Conservation (phyloP, 441 rosid genomes). For the Cnidoscolus chayamansa region DNA sequence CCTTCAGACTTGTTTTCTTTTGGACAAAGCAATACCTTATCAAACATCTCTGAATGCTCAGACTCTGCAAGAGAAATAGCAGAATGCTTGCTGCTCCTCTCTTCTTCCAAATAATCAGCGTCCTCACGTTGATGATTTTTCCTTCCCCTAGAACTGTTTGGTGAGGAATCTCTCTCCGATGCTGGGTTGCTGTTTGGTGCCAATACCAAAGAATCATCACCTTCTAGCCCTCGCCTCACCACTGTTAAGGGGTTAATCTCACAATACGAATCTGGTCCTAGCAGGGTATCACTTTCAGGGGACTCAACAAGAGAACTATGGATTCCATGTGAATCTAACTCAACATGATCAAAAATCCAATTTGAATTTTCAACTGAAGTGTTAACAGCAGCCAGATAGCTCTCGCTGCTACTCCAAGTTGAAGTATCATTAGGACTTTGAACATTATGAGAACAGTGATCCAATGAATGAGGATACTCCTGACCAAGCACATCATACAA, state of each 20-base stretch:
- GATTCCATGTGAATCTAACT: background rate
- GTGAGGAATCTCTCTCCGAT: conserved; percentile 11
- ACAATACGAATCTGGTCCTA: conserved; percentile 19
- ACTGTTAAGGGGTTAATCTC: conserved; percentile 15
- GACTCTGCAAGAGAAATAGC: conserved; percentile 44
- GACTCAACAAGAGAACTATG: conserved; percentile 26
- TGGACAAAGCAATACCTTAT: conserved; percentile 57
- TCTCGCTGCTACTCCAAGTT: conserved; percentile 14
- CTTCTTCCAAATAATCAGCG: conserved; percentile 38
- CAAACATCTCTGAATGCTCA: conserved; percentile 52
- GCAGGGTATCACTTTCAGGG: conserved; percentile 20
- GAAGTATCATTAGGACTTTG: conserved; percentile 16
- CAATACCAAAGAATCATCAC: conserved; percentile 6
- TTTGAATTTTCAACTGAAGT: conserved; percentile 13
- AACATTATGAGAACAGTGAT: conserved; percentile 6
- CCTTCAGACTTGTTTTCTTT: conserved; percentile 24
- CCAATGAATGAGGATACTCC: conserved; percentile 35
- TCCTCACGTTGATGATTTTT: conserved; percentile 46
- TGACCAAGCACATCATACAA: conserved; percentile 63
- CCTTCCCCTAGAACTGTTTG: conserved; percentile 32
- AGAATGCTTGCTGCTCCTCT: conserved; percentile 55
- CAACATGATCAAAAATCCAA: conserved; percentile 18
- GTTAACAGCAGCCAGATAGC: conserved; percentile 1
- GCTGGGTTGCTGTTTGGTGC: conserved; percentile 21
- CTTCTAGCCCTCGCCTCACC: conserved; percentile 1